Conservation (phyloP, 306 rosid species). For the Alnus glutinosa region DNA sequence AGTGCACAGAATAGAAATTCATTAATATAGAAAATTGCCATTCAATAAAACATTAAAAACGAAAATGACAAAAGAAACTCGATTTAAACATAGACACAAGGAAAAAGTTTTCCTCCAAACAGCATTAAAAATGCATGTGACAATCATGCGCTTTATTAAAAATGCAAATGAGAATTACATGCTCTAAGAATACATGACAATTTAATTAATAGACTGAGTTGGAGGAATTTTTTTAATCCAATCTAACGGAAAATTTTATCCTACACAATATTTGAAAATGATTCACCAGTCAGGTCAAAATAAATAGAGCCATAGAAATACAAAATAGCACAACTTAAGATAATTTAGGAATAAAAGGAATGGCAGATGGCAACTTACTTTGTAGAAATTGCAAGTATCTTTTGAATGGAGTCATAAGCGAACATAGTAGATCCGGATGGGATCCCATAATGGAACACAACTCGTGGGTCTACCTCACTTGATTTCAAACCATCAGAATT, state of each 20-base stretch:
- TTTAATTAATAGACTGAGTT: no score
- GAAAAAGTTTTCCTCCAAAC: no score
- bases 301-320: not conserved
- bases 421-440: constrained; percentile 57
- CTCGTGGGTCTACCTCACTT: constrained; percentile 11
- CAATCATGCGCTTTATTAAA: no score
- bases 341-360: constrained; percentile 11
- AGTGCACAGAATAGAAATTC: not conserved
- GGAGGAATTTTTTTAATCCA: no score
- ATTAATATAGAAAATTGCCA: not conserved
- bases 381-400: constrained; percentile 75
- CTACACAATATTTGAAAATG: not conserved
- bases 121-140: no score
- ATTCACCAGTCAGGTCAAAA: not conserved
- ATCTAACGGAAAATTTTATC: no score
- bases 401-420: constrained; percentile 66
- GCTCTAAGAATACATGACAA: no score
- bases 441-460: constrained; percentile 17
- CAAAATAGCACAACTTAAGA: not conserved
- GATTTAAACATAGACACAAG: not conserved
- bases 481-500: constrained; percentile 22
- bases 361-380: constrained; percentile 46
- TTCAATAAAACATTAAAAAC: not conserved
- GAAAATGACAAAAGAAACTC: not conserved
- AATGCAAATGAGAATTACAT: no score